Evolutionary conservation across 257 asterid species (phyloP).

Genomic region (Solanum medicagineum): DNA sequence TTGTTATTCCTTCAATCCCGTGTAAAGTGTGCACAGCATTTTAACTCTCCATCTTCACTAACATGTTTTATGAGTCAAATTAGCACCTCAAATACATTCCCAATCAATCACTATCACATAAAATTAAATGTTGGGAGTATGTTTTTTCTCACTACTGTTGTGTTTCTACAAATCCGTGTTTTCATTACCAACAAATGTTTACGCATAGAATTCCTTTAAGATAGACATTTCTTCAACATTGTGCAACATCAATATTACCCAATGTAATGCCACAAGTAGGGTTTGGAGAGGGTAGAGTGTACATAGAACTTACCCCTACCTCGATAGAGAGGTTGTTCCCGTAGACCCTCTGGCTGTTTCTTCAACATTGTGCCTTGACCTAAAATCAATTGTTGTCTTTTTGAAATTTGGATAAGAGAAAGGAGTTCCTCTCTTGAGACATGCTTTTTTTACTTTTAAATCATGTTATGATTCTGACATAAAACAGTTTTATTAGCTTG

Average conservation of each 20-base stretch:
- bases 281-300: background rate
- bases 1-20: slow-evolving; percentile 7
- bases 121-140: background rate
- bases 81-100: background rate
- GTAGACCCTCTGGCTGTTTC: background rate
- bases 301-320: background rate
- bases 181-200: background rate
- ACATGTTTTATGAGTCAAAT: background rate
- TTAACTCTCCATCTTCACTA: background rate
- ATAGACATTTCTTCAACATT: background rate
- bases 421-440: background rate
- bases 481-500: background rate
- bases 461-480: background rate
- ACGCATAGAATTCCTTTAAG: background rate
- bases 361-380: background rate
- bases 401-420: background rate
- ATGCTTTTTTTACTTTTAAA: background rate
- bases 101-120: background rate
- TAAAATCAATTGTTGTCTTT: background rate
- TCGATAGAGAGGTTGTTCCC: background rate
- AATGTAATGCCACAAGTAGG: background rate
- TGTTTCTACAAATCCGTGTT: background rate
- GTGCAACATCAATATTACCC: background rate
- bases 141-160: background rate
- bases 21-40: background rate